These are phyloP conservation scores for Neofusicoccum parvum DNA, from an alignment of 2,329 filamentous ascomycete genomes.

Conservation along the genomic window DNA sequence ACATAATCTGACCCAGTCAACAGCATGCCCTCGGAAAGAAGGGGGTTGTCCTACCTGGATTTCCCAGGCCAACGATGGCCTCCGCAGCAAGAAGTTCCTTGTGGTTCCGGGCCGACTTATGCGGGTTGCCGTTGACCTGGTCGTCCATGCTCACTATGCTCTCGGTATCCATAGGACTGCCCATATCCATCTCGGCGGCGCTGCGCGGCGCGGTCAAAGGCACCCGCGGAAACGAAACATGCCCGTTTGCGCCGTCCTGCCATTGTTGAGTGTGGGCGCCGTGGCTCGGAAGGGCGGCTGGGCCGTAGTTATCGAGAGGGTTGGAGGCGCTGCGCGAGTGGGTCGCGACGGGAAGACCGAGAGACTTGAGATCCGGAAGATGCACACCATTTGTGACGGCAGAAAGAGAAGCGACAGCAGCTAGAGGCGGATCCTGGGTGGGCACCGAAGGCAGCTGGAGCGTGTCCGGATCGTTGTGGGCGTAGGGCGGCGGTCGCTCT, in stretches of 20 bases:
- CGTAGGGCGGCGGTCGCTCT: conserved; percentile 45
- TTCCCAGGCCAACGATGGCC: conserved; percentile 52
- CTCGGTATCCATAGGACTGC: conserved; percentile 48
- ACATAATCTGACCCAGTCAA: conserved; percentile 42
- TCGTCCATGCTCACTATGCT: conserved; percentile 46
- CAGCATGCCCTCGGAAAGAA: background rate
- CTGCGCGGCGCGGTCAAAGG: conserved; percentile 33
- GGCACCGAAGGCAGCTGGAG: conserved; percentile 47
- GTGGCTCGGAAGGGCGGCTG: conserved; percentile 39
- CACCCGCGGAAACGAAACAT: conserved; percentile 32
- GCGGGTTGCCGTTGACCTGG: conserved; percentile 24
- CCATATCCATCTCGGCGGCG: conserved; percentile 38
- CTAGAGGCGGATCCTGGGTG: conserved; percentile 34
- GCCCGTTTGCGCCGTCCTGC: conserved; percentile 27
- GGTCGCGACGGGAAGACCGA: conserved; percentile 44
- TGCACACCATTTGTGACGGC: conserved; percentile 32
- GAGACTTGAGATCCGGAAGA: conserved; percentile 49
- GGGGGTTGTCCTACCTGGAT: conserved; percentile 44
- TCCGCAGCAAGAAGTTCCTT: conserved; percentile 53
- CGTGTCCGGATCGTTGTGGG: conserved; percentile 43
- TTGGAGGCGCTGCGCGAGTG: conserved; percentile 33
- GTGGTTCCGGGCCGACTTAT: conserved; percentile 17
- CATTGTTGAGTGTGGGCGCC: conserved; percentile 31
- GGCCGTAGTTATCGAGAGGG: conserved; percentile 26
- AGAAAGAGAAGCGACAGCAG: conserved; percentile 16